Evolutionary conservation across 768 basidiomycete species (phyloP).

Genomic region (Lactarius psammicola): DNA sequence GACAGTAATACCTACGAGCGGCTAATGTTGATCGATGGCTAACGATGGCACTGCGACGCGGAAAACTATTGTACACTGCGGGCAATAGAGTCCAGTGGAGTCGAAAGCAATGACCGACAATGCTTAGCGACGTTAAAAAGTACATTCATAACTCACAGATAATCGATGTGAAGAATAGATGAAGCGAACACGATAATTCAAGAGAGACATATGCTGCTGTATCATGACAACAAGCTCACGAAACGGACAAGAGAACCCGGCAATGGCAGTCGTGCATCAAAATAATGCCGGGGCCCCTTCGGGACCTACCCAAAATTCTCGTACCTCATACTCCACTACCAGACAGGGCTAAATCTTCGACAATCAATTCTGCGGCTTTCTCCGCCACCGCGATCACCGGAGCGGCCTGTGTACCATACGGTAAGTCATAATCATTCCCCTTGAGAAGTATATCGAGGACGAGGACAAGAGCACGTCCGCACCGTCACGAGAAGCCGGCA

Average conservation of each 20-base stretch:
- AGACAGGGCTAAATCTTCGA: conserved; percentile 19
- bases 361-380: conserved; percentile 36
- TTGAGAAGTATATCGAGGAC: not conserved
- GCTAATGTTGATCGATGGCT: too few relatives aligned
- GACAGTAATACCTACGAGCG: too few relatives aligned
- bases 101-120: too few relatives aligned
- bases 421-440: not conserved
- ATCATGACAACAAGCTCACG: too few relatives aligned
- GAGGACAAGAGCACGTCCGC: not conserved
- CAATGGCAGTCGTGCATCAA: not conserved
- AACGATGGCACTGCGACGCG: too few relatives aligned
- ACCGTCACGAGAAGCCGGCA: not conserved
- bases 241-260: not conserved
- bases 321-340: not conserved
- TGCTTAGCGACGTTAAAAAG: too few relatives aligned
- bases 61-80: too few relatives aligned
- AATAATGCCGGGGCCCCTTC: not conserved
- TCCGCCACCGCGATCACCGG: conserved; percentile 35
- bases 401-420: conserved; percentile 29
- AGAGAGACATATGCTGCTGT: too few relatives aligned
- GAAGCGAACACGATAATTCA: too few relatives aligned
- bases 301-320: not conserved
- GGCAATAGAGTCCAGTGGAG: too few relatives aligned
- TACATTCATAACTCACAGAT: too few relatives aligned
- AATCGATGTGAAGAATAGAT: too few relatives aligned